Evolutionary conservation across 2,329 filamentous ascomycete genomes (phyloP), one percentile per base, ranked within the genome.

Genomic region (Claviceps sp.): DNA sequence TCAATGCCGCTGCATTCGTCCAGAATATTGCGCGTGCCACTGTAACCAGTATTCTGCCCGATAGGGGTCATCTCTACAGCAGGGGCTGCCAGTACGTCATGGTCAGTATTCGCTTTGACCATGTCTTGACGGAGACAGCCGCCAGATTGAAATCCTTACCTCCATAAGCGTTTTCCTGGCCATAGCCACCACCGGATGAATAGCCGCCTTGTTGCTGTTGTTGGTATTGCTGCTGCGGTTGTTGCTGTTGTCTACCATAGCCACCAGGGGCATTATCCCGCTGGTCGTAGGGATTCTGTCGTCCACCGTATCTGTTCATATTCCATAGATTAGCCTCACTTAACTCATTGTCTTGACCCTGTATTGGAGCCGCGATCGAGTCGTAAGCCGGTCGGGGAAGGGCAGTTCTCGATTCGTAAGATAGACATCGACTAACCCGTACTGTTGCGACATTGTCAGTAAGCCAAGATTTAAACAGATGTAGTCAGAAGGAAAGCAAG

Each of bases 1-100:
- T 89, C 85, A 64, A 96, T 85, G 45, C 87, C 82, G 53, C 81
- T 79, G 70, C 88, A 93, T 66, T 93, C 85, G 70, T 94, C 88
- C 54, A 96, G 77, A 58, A 95, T 85, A 13, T 53, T 53, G 52
- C 79, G 79, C 64, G 88, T 89, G 44, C 85, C 81, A 3, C 40
- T 42, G 26, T 53, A 45, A 49, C 70, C 62, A 47, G 70, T 73
- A 54, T 75, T 76, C 55, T 76, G 75, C 45, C 73, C 67, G 45
- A 86, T 75, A 13, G 83, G 76, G 46, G 79, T 78, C 83, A 89
- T 86, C 69, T 90, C 86, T 59, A 88, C 80, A 59, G 78, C 75
- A 60, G 69, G 65, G 44, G 68, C 71, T 71, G 58, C 54, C 9
- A 48, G 26, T 34, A 36, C 9, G 13, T 16, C 22, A 39, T 14